These are phyloP conservation scores for Plantago elongata DNA, from an alignment of 257 asterid species.

Conservation along the genomic window DNA sequence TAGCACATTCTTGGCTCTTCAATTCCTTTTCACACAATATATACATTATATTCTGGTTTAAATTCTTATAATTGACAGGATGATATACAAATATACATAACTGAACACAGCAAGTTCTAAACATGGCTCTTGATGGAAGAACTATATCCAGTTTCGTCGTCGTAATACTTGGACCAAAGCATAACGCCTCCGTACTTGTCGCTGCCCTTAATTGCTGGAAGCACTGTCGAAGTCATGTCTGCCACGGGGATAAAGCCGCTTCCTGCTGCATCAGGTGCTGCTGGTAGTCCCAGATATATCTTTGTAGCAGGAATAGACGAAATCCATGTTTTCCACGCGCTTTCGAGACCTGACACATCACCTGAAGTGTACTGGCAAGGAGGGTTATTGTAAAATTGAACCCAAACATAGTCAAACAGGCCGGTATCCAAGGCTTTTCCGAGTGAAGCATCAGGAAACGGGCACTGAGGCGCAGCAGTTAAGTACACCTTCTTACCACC, in stretches of 20 bases:
- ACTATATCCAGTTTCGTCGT: constrained; percentile 50
- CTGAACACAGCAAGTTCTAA: constrained; percentile 17
- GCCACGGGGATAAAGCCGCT: constrained; percentile 46
- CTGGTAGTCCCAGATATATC: constrained; percentile 56
- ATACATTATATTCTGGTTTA: not conserved
- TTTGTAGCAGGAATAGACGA: constrained; percentile 39
- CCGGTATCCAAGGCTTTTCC: constrained; percentile 46
- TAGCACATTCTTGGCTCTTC: no score
- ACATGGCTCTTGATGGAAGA: constrained; percentile 44
- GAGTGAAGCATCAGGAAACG: constrained; percentile 50
- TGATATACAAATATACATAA: not conserved
- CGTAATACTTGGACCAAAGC: constrained; percentile 61
- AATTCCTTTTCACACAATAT: not conserved
- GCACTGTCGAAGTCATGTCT: constrained; percentile 38
- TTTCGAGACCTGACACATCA: constrained; percentile 22
- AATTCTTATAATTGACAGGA: not conserved
- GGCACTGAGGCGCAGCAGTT: constrained; percentile 64
- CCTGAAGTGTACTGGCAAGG: constrained; percentile 44
- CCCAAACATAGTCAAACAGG: no score
- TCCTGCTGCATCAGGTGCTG: constrained; percentile 58
- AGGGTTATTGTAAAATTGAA: constrained; percentile 57
- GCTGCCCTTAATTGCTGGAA: constrained; percentile 51
- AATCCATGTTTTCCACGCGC: constrained; percentile 44
- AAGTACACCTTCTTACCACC: constrained; percentile 39
- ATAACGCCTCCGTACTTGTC: constrained; percentile 59